Conservation (phyloP, 805 yeast genomes). For the Metschnikowia dekortorum region DNA sequence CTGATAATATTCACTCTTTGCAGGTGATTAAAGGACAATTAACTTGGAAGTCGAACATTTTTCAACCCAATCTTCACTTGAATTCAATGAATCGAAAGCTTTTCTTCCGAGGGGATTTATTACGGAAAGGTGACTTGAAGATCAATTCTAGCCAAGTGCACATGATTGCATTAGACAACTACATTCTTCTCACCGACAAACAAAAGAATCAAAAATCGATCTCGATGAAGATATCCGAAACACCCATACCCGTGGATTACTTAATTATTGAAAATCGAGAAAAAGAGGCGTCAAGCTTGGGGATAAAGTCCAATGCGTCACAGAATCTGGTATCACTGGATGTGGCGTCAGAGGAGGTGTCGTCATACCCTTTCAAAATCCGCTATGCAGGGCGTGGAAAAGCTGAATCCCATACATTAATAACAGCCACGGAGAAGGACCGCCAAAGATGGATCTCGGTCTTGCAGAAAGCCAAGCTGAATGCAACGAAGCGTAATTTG, state of each 20-base stretch:
- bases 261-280: slow-evolving; percentile 43
- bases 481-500: slow-evolving; percentile 23
- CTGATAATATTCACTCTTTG: slow-evolving; percentile 55
- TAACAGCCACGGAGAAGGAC: slow-evolving; percentile 44
- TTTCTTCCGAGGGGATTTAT: slow-evolving; percentile 53
- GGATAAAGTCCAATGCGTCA: background rate
- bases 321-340: background rate
- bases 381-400: slow-evolving; percentile 55
- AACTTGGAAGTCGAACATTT: slow-evolving; percentile 45
- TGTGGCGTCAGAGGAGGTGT: slow-evolving; percentile 20
- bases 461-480: slow-evolving; percentile 45
- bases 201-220: slow-evolving; percentile 35
- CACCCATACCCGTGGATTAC: slow-evolving; percentile 58
- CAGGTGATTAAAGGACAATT: slow-evolving; percentile 50
- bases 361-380: slow-evolving; percentile 46
- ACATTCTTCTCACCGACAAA: slow-evolving; percentile 58
- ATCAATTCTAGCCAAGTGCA: slow-evolving; percentile 49
- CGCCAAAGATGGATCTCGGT: slow-evolving; percentile 55
- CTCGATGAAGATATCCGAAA: slow-evolving; percentile 31
- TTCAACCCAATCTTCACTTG: slow-evolving; percentile 37
- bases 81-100: slow-evolving; percentile 52
- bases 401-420: slow-evolving; percentile 49
- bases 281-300: slow-evolving; percentile 6
- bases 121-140: slow-evolving; percentile 61
- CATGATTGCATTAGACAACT: slow-evolving; percentile 67